A percentile compares a stretch with the other conserved stretches of the same genome.
phyloP scores from a whole-genome alignment of 192 early-diverging fungal genomes.

The Dimargaris xerosporica region DNA sequence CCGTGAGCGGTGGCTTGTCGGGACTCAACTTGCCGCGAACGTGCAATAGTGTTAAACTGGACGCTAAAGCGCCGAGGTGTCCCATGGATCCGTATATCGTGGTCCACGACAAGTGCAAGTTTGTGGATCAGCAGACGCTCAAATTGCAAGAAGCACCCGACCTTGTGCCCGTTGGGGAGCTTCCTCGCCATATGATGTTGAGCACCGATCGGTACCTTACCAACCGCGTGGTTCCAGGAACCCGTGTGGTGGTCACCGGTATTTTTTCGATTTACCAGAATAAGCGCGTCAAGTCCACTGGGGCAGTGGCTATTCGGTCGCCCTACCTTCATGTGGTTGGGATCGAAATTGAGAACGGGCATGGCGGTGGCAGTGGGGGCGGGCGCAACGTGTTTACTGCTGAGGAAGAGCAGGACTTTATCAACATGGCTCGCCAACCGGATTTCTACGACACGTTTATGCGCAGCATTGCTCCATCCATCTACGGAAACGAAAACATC shows the following conservation, averaged over 20 bases:
- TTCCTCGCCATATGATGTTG: conserved; percentile 86
- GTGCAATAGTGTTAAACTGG: conserved; percentile 36
- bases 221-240: conserved; percentile 86
- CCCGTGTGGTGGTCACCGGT: conserved; percentile 81
- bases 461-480: conserved; percentile 88
- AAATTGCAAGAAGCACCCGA: conserved; percentile 97
- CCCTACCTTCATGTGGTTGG: conserved; percentile 92
- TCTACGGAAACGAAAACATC: conserved; percentile 94
- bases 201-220: conserved; percentile 80
- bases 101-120: conserved; percentile 87
- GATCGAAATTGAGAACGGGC: conserved; percentile 62
- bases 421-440: conserved; percentile 69
- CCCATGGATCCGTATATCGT: conserved; percentile 84
- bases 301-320: conserved; percentile 77
- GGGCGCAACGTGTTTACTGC: conserved; percentile 60
- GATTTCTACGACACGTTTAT: conserved; percentile 84
- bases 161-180: conserved; percentile 93
- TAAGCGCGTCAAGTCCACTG: conserved; percentile 44
- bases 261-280: conserved; percentile 88
- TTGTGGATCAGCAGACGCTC: conserved; percentile 92
- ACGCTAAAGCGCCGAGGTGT: conserved; percentile 22
- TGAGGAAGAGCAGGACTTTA: conserved; percentile 86
- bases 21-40: conserved; percentile 71
- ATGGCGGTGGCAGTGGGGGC: conserved; percentile 30
- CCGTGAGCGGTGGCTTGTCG: conserved; percentile 70